Evolutionary conservation across 768 basidiomycete species (phyloP), one percentile per base, ranked within the genome.

Genomic region (Baorangia bicolor): DNA sequence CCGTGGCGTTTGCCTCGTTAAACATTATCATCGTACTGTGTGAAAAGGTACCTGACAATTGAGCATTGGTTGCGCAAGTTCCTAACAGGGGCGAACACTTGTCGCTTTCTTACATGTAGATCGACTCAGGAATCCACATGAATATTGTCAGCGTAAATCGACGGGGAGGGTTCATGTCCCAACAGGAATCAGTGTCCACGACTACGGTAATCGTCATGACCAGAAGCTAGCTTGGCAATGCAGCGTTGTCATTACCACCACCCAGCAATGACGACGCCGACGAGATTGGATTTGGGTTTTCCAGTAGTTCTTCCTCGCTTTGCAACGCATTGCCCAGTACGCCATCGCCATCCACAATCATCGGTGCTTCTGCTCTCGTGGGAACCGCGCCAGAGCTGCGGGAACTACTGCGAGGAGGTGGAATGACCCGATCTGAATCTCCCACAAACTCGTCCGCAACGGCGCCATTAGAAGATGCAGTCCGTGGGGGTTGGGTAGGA

Each of bases 341-440:
- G 28, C 40, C 43, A 51, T 56, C 37, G 25, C 54, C 44, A 30
- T 63, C 58, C 48, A 34, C 41, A 31, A 51, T 43, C 28, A 31
- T 39, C 23, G 30, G 28, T 34, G 13, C 37, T 44, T 55, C 65
- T 34, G 38, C 35, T 48, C 35, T 56, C 53, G 49, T 34, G 28
- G 50, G 42, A 55, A 46, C 56, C 27, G 28, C 28, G 16, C 51
- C 31, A 49, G 57, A 31, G 43, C 50, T 51, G 52, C 52, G 56
- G 21, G 69, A 70, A 49, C 60, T 60, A 10, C 61, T 49, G 28
- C 59, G 58, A 53, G 63, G 65, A 3, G 63, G 63, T 58, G 63
- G 58, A 28, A 58, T 47, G 47, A 60, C 71, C 52, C 30, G 48
- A 45, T 73, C 58, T 1, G 58, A 52, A 33, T 56, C 50, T 48